phyloP scores from a whole-genome alignment of 371 early-diverging fungal species.

The Amoeboaphelidium occidentale region DNA sequence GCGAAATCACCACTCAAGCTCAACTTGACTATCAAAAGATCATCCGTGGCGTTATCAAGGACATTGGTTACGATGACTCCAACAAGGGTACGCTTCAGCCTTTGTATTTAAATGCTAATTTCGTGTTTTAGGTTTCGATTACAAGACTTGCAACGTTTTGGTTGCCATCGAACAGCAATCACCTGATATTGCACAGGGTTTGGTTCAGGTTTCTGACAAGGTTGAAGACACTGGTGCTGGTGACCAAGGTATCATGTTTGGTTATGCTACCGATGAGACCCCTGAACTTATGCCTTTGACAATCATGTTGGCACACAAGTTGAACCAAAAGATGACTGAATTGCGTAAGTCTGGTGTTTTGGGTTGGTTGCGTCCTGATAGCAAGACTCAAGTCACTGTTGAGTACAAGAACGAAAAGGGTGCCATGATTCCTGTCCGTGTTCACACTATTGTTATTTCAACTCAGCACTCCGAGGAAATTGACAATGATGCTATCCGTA shows the following conservation, averaged over 20 bases:
- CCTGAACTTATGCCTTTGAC: constrained; percentile 98
- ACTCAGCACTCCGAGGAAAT: constrained; percentile 90
- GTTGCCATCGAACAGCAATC: constrained; percentile 12
- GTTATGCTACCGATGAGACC: constrained; percentile 94
- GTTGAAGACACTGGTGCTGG: constrained; percentile 9
- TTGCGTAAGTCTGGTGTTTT: constrained; percentile 75
- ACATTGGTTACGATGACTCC: constrained; percentile 22
- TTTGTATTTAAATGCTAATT: neutral
- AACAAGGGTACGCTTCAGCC: constrained; percentile 38
- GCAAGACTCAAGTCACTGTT: constrained; percentile 98
- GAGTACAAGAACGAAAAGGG: constrained; percentile 91
- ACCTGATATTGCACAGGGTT: constrained; percentile 9
- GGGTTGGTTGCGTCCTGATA: constrained; percentile 89
- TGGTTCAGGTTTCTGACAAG: neutral
- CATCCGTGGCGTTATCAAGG: constrained; percentile 6
- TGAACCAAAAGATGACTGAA: constrained; percentile 81
- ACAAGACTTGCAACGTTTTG: constrained; percentile 9
- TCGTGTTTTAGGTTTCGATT: constrained; percentile 14
- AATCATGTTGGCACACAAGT: constrained; percentile 82
- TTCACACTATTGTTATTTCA: constrained; percentile 94
- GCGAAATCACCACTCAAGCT: constrained; percentile 13
- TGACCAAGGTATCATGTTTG: constrained; percentile 34
- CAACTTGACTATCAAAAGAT: constrained; percentile 8
- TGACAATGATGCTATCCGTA: constrained; percentile 52
- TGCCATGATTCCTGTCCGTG: constrained; percentile 78